Percentiles rank a stretch among this genome's conserved stretches.
Evolutionary conservation across 768 basidiomycete species (phyloP).

Genomic region (Daedalea quercina): DNA sequence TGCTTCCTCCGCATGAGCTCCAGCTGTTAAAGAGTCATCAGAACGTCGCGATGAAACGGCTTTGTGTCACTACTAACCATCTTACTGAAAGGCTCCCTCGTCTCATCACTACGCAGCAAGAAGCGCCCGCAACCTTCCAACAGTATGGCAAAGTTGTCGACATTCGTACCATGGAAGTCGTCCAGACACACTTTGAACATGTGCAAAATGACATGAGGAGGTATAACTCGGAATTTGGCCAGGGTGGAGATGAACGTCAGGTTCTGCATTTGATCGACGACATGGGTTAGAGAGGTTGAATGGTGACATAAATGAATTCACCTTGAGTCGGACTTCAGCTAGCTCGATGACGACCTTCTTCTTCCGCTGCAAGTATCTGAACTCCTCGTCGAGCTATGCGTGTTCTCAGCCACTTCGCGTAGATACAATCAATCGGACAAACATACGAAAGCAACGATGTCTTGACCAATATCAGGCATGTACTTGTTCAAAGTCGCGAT

Average conservation of each 20-base stretch:
- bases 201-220: slow-evolving; percentile 86
- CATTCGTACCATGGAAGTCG: slow-evolving; percentile 87
- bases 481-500: slow-evolving; percentile 85
- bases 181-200: slow-evolving; percentile 97
- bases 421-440: not conserved
- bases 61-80: slow-evolving; percentile 51
- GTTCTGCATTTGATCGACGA: slow-evolving; percentile 48
- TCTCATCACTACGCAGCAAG: slow-evolving; percentile 81
- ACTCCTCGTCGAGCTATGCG: slow-evolving; percentile 88
- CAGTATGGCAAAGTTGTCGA: slow-evolving; percentile 88
- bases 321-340: slow-evolving; percentile 80
- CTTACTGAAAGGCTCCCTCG: slow-evolving; percentile 75
- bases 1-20: slow-evolving; percentile 96
- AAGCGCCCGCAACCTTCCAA: slow-evolving; percentile 94
- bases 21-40: slow-evolving; percentile 39
- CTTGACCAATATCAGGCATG: slow-evolving; percentile 89
- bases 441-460: slow-evolving; percentile 68
- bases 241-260: slow-evolving; percentile 82
- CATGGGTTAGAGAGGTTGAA: not conserved
- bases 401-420: not conserved
- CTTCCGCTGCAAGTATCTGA: slow-evolving; percentile 91
- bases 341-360: slow-evolving; percentile 90
- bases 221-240: slow-evolving; percentile 94
- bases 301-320: slow-evolving; percentile 20
- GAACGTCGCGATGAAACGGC: not conserved